phyloP scores from a whole-genome alignment of 2,329 filamentous ascomycete genomes.

The Pyricularia grisea region DNA sequence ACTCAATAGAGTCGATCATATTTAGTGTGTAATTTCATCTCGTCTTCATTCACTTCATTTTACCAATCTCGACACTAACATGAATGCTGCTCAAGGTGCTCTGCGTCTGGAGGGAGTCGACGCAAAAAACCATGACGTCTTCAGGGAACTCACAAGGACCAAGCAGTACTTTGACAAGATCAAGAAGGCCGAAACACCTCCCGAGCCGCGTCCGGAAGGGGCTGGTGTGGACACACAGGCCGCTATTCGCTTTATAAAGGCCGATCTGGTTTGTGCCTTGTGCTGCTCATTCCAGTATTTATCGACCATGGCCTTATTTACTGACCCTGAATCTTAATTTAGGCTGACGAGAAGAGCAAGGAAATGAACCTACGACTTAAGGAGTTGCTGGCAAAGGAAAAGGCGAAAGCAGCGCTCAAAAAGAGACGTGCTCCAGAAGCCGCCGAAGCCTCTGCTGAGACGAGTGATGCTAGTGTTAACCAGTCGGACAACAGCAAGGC shows the following conservation, averaged over 20 bases:
- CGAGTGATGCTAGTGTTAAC: constrained; percentile 1
- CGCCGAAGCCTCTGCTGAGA: background rate
- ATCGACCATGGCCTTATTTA: background rate
- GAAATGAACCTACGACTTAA: constrained; percentile 40
- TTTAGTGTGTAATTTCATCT: constrained; percentile 56
- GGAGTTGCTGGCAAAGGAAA: constrained; percentile 47
- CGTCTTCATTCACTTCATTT: background rate
- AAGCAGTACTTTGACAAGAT: constrained; percentile 93
- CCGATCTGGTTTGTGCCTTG: constrained; percentile 53
- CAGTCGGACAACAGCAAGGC: constrained; percentile 2
- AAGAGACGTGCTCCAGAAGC: constrained; percentile 21
- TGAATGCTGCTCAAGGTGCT: constrained; percentile 41
- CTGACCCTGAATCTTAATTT: constrained; percentile 4
- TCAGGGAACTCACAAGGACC: constrained; percentile 75
- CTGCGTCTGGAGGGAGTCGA: constrained; percentile 71
- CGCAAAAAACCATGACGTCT: constrained; percentile 77
- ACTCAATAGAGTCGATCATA: constrained; percentile 81
- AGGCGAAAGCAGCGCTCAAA: constrained; percentile 40
- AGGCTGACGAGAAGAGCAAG: constrained; percentile 46
- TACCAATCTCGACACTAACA: background rate
- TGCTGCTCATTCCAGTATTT: constrained; percentile 3
- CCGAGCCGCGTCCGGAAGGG: constrained; percentile 30
- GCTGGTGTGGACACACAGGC: constrained; percentile 62
- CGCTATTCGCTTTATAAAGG: constrained; percentile 71
- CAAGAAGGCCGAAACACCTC: constrained; percentile 60